These are phyloP conservation scores for Aaosphaeria pasadenensis DNA, from an alignment of 2,329 filamentous ascomycete genomes.

Conservation along the genomic window DNA sequence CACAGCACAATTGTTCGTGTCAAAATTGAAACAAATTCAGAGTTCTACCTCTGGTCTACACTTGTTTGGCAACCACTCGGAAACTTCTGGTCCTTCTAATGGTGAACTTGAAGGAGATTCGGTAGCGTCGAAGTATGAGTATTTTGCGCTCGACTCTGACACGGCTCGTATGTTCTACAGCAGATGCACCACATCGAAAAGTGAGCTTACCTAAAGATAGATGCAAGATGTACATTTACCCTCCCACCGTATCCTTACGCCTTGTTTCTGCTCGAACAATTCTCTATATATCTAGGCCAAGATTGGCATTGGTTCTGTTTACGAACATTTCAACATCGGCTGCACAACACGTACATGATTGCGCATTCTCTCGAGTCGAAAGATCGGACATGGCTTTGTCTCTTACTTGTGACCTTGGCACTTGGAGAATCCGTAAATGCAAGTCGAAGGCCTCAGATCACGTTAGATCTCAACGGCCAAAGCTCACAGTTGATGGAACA, in stretches of 20 bases:
- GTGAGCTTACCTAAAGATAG: neutral
- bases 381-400: neutral
- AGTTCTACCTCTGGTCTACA: neutral
- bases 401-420: neutral
- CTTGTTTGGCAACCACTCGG: too few species aligned
- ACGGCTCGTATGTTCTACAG: neutral
- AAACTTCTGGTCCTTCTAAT: too few species aligned
- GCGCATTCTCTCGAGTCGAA: neutral
- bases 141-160: neutral
- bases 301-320: neutral
- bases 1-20: neutral
- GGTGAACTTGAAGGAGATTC: too few species aligned
- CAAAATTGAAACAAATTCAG: neutral
- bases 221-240: neutral
- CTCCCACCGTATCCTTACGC: neutral
- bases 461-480: neutral
- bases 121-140: neutral
- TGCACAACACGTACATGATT: neutral
- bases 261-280: neutral
- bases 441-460: neutral
- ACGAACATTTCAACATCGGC: neutral
- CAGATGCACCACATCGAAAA: neutral
- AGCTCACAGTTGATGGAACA: neutral
- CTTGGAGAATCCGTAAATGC: neutral
- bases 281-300: neutral